phyloP scores from a whole-genome alignment of 2,329 filamentous ascomycete species.

The Amphichorda felina region DNA sequence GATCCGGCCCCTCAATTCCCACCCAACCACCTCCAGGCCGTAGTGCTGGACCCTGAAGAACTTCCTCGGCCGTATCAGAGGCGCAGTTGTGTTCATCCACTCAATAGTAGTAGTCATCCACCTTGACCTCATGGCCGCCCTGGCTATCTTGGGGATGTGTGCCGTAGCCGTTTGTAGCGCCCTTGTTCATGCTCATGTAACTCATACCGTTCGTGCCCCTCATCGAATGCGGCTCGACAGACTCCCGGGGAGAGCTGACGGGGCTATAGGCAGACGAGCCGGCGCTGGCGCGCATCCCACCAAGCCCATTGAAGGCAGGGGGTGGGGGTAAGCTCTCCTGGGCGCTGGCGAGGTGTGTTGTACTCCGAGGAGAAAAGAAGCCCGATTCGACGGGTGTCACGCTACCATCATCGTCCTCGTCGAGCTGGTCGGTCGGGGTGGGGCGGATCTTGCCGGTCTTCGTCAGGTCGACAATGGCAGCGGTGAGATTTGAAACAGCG shows the following conservation, averaged over 20 bases:
- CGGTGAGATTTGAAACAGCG: constrained; percentile 79
- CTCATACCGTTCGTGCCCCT: constrained; percentile 20
- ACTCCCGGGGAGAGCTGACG: constrained; percentile 54
- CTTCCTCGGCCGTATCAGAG: too few species aligned
- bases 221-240: constrained; percentile 28
- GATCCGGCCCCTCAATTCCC: too few species aligned
- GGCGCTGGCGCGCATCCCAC: constrained; percentile 44
- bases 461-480: constrained; percentile 76
- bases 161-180: constrained; percentile 25
- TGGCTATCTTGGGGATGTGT: constrained; percentile 20
- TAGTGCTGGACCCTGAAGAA: too few species aligned
- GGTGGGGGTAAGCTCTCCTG: constrained; percentile 30
- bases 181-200: constrained; percentile 24
- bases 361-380: constrained; percentile 52
- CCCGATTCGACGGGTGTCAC: constrained; percentile 55
- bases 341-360: constrained; percentile 15
- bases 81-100: too few species aligned
- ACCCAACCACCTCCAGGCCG: too few species aligned
- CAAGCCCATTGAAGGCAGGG: constrained; percentile 45
- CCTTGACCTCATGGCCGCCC: constrained; percentile 40
- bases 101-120: constrained; percentile 9
- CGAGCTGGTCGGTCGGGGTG: constrained; percentile 64
- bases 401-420: constrained; percentile 60
- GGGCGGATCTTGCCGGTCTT: constrained; percentile 72
- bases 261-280: constrained; percentile 68